phyloP scores from a whole-genome alignment of 176 grass and related monocot species.

The Oryza rufipogon region DNA sequence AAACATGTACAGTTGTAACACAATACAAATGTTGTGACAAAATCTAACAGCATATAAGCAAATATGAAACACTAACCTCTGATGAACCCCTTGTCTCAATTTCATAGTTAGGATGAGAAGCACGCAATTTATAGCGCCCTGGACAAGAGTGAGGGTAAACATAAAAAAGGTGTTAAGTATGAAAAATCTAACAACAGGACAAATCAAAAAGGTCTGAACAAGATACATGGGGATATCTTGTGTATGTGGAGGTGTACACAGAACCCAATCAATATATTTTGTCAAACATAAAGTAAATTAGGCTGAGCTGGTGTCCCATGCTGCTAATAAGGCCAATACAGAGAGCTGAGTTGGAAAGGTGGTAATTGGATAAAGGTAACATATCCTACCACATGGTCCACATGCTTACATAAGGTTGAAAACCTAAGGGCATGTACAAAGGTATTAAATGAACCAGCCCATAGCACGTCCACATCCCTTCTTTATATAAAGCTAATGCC shows the following conservation, averaged over 20 bases:
- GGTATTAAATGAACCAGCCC: neutral
- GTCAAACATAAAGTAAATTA: neutral
- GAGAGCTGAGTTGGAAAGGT: constrained; percentile 5
- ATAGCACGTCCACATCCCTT: neutral
- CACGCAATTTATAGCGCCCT: constrained; percentile 81
- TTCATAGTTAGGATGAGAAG: constrained; percentile 85
- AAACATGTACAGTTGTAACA: constrained; percentile 35
- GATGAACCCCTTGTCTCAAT: constrained; percentile 69
- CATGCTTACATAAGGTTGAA: constrained; percentile 1
- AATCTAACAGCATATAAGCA: constrained; percentile 32
- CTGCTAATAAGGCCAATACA: neutral
- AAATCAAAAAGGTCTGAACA: constrained; percentile 5
- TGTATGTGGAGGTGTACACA: constrained; percentile 18
- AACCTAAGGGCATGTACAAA: neutral
- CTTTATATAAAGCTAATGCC: too few species aligned
- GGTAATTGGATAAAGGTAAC: neutral
- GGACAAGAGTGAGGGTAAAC: constrained; percentile 37
- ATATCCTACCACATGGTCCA: neutral
- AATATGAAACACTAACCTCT: constrained; percentile 60
- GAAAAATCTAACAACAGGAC: constrained; percentile 29
- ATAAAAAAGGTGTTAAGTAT: neutral
- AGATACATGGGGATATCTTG: constrained; percentile 20
- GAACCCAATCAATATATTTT: neutral
- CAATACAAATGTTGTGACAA: constrained; percentile 26
- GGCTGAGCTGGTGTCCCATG: neutral